Conservation (phyloP, 257 asterid genomes). For the Cynanchum wilfordii region DNA sequence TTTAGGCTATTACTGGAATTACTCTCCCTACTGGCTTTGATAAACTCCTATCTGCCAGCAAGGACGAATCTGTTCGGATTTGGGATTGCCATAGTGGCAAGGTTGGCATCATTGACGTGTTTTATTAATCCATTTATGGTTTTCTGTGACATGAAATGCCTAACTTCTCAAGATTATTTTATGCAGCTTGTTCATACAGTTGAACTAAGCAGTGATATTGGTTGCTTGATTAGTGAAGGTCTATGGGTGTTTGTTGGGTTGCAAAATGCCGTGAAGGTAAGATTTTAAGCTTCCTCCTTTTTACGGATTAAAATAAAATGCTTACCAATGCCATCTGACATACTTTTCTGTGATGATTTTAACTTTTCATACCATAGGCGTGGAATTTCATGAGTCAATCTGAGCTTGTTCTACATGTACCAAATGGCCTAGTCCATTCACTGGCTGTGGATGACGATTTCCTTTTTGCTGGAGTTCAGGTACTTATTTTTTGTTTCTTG, state of each 20-base stretch:
- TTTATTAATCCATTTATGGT: background rate
- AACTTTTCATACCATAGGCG: constrained; percentile 28
- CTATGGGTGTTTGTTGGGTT: constrained; percentile 58
- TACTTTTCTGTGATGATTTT: background rate
- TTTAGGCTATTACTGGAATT: constrained; percentile 45
- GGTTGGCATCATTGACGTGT: constrained; percentile 21
- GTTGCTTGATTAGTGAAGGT: constrained; percentile 49
- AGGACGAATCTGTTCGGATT: constrained; percentile 30
- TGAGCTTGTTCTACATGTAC: constrained; percentile 33
- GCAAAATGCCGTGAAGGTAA: constrained; percentile 44
- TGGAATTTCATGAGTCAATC: constrained; percentile 40
- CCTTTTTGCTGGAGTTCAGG: constrained; percentile 66
- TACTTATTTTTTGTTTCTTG: constrained; percentile 1
- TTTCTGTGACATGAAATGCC: background rate
- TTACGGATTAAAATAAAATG: background rate
- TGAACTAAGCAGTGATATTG: constrained; percentile 27
- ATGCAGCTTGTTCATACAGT: constrained; percentile 30
- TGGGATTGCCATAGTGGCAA: constrained; percentile 59
- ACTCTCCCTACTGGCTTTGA: constrained; percentile 40
- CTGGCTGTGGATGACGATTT: constrained; percentile 31
- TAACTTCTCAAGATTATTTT: background rate
- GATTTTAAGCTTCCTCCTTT: background rate
- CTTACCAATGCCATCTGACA: background rate
- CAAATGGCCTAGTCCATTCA: constrained; percentile 47
- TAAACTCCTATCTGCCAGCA: constrained; percentile 42